Conservation (phyloP, 148 eudicot genomes). For the Camellia granthamiana region DNA sequence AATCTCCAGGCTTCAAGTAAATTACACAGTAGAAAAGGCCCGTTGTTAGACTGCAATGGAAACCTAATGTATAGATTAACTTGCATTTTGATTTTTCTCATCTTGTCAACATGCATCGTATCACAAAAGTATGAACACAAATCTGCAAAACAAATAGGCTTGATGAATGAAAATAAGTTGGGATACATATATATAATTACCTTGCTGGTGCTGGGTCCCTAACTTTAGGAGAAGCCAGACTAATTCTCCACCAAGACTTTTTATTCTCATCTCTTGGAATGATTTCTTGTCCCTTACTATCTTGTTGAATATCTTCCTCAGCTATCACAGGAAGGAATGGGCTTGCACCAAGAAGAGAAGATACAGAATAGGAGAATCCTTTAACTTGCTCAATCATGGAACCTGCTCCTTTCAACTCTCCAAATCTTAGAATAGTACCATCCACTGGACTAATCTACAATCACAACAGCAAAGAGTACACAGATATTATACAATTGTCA, state of each 20-base stretch:
- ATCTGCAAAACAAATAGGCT: background rate
- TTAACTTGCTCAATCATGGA: conserved; percentile 97
- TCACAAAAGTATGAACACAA: background rate
- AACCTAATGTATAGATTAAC: conserved; percentile 7
- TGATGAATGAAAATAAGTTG: background rate
- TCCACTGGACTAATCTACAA: conserved; percentile 91
- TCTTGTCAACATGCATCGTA: background rate
- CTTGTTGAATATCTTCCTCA: conserved; percentile 40
- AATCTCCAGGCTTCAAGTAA: conserved; percentile 92
- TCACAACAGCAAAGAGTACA: conserved; percentile 15
- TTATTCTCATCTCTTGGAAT: conserved; percentile 28
- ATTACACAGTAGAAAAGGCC: conserved; percentile 95
- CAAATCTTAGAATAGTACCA: conserved; percentile 73
- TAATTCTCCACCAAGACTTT: conserved; percentile 93
- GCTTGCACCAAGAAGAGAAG: conserved; percentile 75
- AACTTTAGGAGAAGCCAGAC: conserved; percentile 80
- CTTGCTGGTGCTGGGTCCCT: conserved; percentile 53
- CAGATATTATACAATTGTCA: conserved; percentile 1
- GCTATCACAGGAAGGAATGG: conserved; percentile 54
- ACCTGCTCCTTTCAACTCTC: conserved; percentile 79
- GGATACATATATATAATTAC: conserved; percentile 26
- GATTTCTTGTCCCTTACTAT: conserved; percentile 30
- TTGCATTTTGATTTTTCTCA: background rate
- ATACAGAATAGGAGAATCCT: conserved; percentile 83
- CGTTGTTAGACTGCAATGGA: conserved; percentile 72